These are phyloP conservation scores for Penicillium sp. DNA, from an alignment of 2,329 filamentous ascomycete genomes.

Conservation along the genomic window DNA sequence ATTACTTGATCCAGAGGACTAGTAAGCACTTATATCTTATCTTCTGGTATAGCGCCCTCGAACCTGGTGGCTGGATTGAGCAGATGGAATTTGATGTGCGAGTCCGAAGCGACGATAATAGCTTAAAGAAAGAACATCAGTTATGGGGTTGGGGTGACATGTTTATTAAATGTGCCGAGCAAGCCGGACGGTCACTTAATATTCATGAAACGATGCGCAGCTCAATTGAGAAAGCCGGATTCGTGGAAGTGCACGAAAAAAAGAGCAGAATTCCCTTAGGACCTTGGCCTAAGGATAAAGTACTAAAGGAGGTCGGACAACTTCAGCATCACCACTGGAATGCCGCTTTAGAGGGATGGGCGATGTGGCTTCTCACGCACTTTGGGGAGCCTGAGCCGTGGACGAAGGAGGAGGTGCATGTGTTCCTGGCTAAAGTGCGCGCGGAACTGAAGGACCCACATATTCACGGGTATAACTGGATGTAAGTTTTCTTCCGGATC, in stretches of 20 bases:
- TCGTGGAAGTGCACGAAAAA: background rate
- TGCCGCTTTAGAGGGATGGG: background rate
- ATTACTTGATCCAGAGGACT: background rate
- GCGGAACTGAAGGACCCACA: background rate
- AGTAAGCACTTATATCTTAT: background rate
- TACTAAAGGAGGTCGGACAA: background rate
- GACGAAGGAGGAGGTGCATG: background rate
- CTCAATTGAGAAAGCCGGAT: background rate
- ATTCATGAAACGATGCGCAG: constrained; percentile 2
- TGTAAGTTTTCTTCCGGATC: background rate
- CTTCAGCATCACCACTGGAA: background rate
- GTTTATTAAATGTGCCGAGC: background rate
- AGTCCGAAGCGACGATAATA: background rate
- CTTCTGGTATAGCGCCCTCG: background rate
- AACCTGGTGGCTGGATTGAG: constrained; percentile 1
- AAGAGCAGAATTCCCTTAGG: background rate
- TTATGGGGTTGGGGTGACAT: background rate
- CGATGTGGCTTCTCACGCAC: background rate
- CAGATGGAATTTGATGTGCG: constrained; percentile 1
- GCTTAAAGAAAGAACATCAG: background rate
- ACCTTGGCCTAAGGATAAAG: background rate
- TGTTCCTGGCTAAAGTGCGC: background rate
- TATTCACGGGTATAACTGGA: constrained; percentile 1
- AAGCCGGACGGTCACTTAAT: background rate
- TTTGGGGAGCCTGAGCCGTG: background rate